These are phyloP conservation scores for Trametes pubescens DNA, from an alignment of 1,284 basidiomycete genomes.

Conservation along the genomic window DNA sequence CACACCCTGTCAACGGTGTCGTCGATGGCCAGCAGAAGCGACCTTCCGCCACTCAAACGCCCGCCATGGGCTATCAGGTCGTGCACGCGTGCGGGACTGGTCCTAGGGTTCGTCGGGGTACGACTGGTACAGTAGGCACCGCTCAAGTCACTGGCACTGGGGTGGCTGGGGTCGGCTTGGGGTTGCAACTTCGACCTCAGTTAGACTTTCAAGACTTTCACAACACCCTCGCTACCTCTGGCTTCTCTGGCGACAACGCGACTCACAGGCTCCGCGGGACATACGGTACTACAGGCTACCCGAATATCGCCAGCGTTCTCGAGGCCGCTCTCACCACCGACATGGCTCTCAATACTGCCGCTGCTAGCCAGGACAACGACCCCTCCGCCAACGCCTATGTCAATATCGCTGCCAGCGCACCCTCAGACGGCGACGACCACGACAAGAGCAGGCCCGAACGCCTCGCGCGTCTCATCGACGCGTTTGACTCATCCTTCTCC, in stretches of 20 bases:
- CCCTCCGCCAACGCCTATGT: not conserved
- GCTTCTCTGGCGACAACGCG: not conserved
- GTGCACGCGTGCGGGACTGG: slow-evolving; percentile 4
- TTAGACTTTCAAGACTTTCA: slow-evolving; percentile 14
- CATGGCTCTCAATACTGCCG: not conserved
- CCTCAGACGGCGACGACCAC: not conserved
- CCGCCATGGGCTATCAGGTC: not conserved
- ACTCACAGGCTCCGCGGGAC: not conserved
- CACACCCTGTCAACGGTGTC: not conserved
- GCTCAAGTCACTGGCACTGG: not conserved
- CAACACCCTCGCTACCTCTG: slow-evolving; percentile 5
- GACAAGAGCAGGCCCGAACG: not conserved
- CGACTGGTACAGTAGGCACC: not conserved
- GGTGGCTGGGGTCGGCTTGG: slow-evolving; percentile 12
- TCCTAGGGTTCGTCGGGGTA: not conserved
- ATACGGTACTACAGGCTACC: not conserved
- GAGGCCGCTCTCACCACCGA: not conserved
- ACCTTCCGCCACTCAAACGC: not conserved
- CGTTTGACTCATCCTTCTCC: slow-evolving; percentile 16
- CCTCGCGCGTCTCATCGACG: slow-evolving; percentile 9
- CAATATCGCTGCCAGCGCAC: not conserved
- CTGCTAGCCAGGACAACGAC: slow-evolving; percentile 4
- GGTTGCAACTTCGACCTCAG: slow-evolving; percentile 10
- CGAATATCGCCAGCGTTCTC: slow-evolving; percentile 2
- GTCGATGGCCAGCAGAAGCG: not conserved